Evolutionary conservation across 345 rosid species (phyloP), one percentile per base, ranked within the genome.

Genomic region (Eucalyptus regnans): DNA sequence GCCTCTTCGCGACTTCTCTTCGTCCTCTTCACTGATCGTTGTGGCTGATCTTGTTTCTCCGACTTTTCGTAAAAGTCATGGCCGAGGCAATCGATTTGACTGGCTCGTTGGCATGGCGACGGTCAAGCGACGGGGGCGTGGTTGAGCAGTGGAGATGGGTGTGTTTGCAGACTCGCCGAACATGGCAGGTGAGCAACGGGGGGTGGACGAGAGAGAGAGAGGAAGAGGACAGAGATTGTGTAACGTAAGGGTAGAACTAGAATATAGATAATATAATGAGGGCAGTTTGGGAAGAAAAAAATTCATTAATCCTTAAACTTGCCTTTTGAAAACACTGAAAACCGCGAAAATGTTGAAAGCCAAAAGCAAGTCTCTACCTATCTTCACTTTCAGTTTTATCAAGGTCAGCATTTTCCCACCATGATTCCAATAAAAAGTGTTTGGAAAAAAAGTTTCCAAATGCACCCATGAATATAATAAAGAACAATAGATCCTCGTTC

Each of bases 291-390:
- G 12, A 56, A 23, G 0, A 56, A 56, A 56, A 56, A 56, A 23
- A 2, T 56, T 4, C 6, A 23, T 56, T 22, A 23, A 56, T 56
- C 29, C 29, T 56, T 23, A 22, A 56, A 56, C 29, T 23, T 56
- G 62, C 0, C 62, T 23, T 52, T 0, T 9, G 0, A 52, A 52
- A 52, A 52, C 18, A 0, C 5, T 7, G 0, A 52, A 7, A 52
- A 9, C 0, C 54, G 0, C 0, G 5, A 56, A 56, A 56, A 56
- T 56, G 6, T 23, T 0, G 0, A 56, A 23, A 56, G 12, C 29
- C 13, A 0, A 56, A 56, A 23, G 1, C 62, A 56, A 56, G 13
- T 56, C 3, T 4, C 3, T 0, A 37, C 41, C 41, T 37, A 37
- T 56, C 13, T 56, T 56, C 1, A 0, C 25, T 23, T 23, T 56